A percentile compares a stretch with the other conserved stretches of the same genome.
These are phyloP conservation scores for Kluyveromyces nonfermentans DNA, from an alignment of 805 yeast species.

Conservation along the genomic window DNA sequence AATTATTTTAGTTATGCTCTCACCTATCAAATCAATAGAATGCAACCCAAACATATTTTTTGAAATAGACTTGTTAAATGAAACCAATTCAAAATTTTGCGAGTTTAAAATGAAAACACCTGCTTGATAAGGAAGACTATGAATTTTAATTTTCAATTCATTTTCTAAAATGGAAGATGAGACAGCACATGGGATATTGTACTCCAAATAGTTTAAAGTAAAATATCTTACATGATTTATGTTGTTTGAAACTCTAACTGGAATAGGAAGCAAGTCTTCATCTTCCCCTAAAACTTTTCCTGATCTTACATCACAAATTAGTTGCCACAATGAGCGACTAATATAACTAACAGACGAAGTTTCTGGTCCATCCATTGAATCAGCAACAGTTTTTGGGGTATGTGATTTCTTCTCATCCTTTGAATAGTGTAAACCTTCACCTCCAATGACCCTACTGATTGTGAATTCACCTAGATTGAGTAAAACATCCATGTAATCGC, in stretches of 20 bases:
- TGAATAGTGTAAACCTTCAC: conserved; percentile 11
- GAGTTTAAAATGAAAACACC: conserved; percentile 70
- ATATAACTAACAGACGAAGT: conserved; percentile 16
- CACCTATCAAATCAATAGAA: conserved; percentile 34
- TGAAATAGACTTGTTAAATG: conserved; percentile 71
- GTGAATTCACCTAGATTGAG: conserved; percentile 29
- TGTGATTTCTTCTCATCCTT: not conserved
- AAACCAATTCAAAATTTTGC: conserved; percentile 40
- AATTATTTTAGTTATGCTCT: conserved; percentile 46
- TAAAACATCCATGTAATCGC: conserved; percentile 53
- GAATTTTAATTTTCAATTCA: conserved; percentile 50
- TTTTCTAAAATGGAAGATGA: conserved; percentile 48
- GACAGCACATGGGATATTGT: conserved; percentile 64
- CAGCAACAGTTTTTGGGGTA: conserved; percentile 4
- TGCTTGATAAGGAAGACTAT: conserved; percentile 76
- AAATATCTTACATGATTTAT: conserved; percentile 57
- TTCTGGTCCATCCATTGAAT: conserved; percentile 18
- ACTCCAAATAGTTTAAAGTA: conserved; percentile 40
- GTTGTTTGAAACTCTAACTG: conserved; percentile 33
- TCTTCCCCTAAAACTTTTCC: conserved; percentile 18
- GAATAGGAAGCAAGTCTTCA: conserved; percentile 23
- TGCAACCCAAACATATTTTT: conserved; percentile 69
- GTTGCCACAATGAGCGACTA: conserved; percentile 21
- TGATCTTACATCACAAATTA: conserved; percentile 21
- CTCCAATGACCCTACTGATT: conserved; percentile 20